phyloP scores from a whole-genome alignment of 129 eudicot species.

The Logfia minima region DNA sequence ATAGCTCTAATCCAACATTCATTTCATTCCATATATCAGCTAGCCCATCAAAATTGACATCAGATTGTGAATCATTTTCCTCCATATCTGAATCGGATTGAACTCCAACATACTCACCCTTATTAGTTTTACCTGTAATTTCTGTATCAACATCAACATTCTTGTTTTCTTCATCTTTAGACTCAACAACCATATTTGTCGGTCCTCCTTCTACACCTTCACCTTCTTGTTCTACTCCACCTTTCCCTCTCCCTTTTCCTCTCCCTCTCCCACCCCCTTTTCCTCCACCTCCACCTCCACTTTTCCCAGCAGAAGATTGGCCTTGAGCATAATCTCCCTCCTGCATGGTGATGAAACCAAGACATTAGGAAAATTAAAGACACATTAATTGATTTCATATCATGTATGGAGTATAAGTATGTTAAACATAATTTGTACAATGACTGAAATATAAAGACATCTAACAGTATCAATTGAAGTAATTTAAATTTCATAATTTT shows the following conservation, averaged over 20 bases:
- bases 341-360: constrained; percentile 37
- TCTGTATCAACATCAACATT: constrained; percentile 42
- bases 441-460: background rate
- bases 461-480: background rate
- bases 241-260: constrained; percentile 13
- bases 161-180: constrained; percentile 36
- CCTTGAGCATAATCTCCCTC: constrained; percentile 41
- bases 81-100: constrained; percentile 44
- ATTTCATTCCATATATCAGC: constrained; percentile 87
- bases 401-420: background rate
- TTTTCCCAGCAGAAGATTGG: constrained; percentile 30
- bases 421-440: background rate
- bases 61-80: constrained; percentile 36
- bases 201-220: constrained; percentile 23
- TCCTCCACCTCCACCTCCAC: constrained; percentile 14
- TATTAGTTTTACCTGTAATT: constrained; percentile 36
- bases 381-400: background rate
- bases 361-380: constrained; percentile 16
- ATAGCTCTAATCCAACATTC: constrained; percentile 62
- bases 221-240: constrained; percentile 1
- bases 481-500: too few relatives aligned
- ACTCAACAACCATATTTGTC: constrained; percentile 32
- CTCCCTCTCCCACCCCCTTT: constrained; percentile 22
- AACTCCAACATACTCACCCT: constrained; percentile 39
- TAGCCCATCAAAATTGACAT: constrained; percentile 54